Conservation (phyloP, 176 grass and related monocot genomes). For the Zoysia pacifica region DNA sequence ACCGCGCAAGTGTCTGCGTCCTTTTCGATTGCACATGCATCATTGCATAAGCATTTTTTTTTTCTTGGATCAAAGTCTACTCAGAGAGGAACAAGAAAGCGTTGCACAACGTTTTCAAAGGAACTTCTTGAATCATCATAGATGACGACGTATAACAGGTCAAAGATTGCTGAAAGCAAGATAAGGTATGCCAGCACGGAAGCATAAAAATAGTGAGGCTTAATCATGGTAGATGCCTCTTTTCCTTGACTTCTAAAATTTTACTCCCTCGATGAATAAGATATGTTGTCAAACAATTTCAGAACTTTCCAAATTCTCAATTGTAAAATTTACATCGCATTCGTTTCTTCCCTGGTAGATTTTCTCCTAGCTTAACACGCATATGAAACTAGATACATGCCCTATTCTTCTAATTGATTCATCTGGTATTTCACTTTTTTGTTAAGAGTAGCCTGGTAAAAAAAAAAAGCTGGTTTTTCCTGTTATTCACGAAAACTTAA, state of each 20-base stretch:
- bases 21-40: neutral
- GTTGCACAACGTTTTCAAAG: neutral
- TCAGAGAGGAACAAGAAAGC: neutral
- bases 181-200: neutral
- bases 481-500: neutral
- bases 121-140: neutral
- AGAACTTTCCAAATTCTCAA: no score
- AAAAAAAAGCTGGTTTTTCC: neutral
- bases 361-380: neutral
- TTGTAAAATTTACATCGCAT: neutral
- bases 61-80: constrained; percentile 1
- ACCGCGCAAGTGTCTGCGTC: neutral
- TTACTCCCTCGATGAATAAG: no score
- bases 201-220: neutral
- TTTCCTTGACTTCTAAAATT: no score
- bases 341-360: neutral
- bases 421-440: neutral
- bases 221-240: no score
- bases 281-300: no score
- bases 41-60: neutral
- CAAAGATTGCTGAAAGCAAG: constrained; percentile 19
- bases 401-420: neutral
- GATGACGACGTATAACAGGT: neutral
- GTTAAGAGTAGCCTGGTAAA: neutral
- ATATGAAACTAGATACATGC: neutral